Base-by-base conservation (phyloP, 495 filamentous ascomycete genomes). In the Sabuloglossum arenarium region DNA sequence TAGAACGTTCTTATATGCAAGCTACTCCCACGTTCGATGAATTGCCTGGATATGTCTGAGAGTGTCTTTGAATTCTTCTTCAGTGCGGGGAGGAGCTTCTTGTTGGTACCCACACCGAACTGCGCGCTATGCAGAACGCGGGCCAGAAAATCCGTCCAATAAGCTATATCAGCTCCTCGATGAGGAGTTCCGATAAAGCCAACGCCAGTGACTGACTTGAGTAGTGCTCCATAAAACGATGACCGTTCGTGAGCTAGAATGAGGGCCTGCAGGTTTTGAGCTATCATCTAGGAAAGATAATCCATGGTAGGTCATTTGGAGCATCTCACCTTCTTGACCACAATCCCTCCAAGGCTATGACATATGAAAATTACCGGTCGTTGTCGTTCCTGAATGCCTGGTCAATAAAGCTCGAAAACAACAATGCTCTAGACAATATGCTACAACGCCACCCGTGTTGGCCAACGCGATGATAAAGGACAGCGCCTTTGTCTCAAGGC, bases 161-260 rank as follows among this genome's bases (percentile, higher is more conserved):
- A 8, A 11, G 54, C 54, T 0, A 23, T 11, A 11, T 56, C n/a
- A 19, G 29, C 19, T 53, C 54, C 54, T 27, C 37, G 30, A 16
- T 56, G 54, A 6, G 54, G 54, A 29, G 31, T 56, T 5, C 87
- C 87, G 32, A 94, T 72, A 62, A 94, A 94, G 24, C 91, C 73
- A 29, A 91, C 79, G 16, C 84, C 86, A 56, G 83, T 89, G 0
- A 45, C 37, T 16, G 5, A 5, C 12, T 10, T 6, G 0, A 34
- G 54, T 9, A 56, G 14, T 1, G 5, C 19, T 32, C 10, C 4
- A 29, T 56, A 56, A 23, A 0, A 6, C 3, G 30, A n/a, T 3
- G 30, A 19, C 6, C 16, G 32, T 24, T 56, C 10, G 12, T 43
- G 39, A 0, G 30, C 16, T 8, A 3, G 3, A 6, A 53, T 12